Percentiles rank a stretch among this genome's conserved stretches.
These are phyloP conservation scores for Pharnaceum exiguum DNA, from an alignment of 148 eudicot genomes.

Conservation along the genomic window DNA sequence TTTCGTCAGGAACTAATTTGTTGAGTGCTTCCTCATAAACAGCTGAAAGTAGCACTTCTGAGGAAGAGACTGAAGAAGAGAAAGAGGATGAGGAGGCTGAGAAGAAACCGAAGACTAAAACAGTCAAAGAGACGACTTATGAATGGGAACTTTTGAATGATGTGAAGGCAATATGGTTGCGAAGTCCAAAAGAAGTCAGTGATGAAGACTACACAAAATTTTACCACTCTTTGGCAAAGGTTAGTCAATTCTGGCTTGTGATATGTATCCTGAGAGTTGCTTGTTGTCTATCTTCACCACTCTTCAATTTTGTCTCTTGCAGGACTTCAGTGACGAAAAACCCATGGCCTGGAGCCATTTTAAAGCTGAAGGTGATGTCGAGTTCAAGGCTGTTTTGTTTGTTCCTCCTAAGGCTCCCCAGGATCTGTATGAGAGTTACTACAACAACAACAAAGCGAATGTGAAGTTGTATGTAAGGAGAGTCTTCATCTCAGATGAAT, in stretches of 20 bases:
- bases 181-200: slow-evolving; percentile 95
- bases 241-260: slow-evolving; percentile 14
- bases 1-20: not conserved
- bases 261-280: not conserved
- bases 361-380: slow-evolving; percentile 97
- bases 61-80: slow-evolving; percentile 64
- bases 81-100: slow-evolving; percentile 73
- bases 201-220: slow-evolving; percentile 93
- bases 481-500: slow-evolving; percentile 97
- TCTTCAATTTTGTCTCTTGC: slow-evolving; percentile 1
- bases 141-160: slow-evolving; percentile 99
- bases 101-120: slow-evolving; percentile 89
- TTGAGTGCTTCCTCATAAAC: slow-evolving; percentile 13
- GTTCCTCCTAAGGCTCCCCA: slow-evolving; percentile 97
- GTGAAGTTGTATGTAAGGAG: slow-evolving; percentile 86
- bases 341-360: slow-evolving; percentile 97
- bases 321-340: slow-evolving; percentile 93
- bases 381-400: slow-evolving; percentile 92
- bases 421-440: slow-evolving; percentile 96
- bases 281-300: not conserved
- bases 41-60: slow-evolving; percentile 69
- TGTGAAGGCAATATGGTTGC: slow-evolving; percentile 91
- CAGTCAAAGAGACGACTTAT: slow-evolving; percentile 66
- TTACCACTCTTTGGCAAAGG: slow-evolving; percentile 91
- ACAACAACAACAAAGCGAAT: slow-evolving; percentile 83